Evolutionary conservation across 768 basidiomycete genomes (phyloP), one percentile per base, ranked within the genome.

Genomic region (Pulveroboletus sp.): DNA sequence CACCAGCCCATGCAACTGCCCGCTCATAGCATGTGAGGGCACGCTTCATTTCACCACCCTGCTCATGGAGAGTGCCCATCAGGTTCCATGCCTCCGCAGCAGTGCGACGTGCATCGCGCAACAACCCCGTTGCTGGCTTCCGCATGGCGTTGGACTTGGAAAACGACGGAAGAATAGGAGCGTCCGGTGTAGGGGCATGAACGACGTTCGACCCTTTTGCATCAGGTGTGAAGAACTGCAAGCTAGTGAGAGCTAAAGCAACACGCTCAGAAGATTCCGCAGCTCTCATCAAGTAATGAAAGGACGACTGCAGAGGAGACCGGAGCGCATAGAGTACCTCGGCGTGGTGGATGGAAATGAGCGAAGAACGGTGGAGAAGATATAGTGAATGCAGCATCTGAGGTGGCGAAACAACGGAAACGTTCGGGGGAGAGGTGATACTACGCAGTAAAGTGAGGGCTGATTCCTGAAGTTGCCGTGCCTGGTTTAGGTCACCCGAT

Each of bases 51-150:
- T 71, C 67, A 43, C 49, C 65, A 48, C 40, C 65, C 53, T 57
- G 50, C 59, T 88, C 84, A n/a, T 74, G 72, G 8, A 90, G 68
- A 36, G 87, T 69, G 11, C 88, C 88, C 64, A 83, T 72, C 53
- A 89, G 69, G 60, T 80, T 84, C 85, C 86, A 89, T 6, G 86
- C 80, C 65, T 88, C 83, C 1, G 83, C 82, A 14, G 86, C 82
- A 26, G 84, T 80, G 39, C 84, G 73, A 14, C 83, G 77, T 15
- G 88, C 77, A 61, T 89, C 85, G 27, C 83, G 80, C 46, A 89
- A 73, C 14, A 89, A 68, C 45, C 71, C 72, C 39, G 60, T 66
- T 26, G 88, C 84, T 7, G 80, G 77, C 47, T 71, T 75, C 47
- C 67, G 72, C 73, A 87, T 77, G 37, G 73, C 70, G 40, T 57